Percentiles rank a stretch among this genome's conserved stretches.
phyloP scores from a whole-genome alignment of 257 asterid species.

The Echium plantagineum region DNA sequence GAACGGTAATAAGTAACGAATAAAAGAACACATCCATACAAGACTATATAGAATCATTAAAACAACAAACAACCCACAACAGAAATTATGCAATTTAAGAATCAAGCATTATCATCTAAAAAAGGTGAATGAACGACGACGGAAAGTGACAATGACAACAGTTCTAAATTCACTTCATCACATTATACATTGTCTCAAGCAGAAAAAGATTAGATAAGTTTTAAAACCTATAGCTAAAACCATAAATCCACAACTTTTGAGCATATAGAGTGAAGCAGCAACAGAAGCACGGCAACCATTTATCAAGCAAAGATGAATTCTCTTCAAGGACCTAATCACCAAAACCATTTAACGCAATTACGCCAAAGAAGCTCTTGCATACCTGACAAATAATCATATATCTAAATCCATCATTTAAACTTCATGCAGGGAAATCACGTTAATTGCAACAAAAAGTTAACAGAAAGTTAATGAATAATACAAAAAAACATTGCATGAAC shows the following conservation, averaged over 20 bases:
- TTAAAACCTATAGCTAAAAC: constrained; percentile 40
- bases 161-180: constrained; percentile 30
- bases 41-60: no score
- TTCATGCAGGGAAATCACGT: constrained; percentile 21
- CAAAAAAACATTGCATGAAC: no score
- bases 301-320: no score
- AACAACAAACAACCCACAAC: no score
- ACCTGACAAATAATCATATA: constrained; percentile 79
- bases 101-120: no score
- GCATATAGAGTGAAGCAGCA: constrained; percentile 93
- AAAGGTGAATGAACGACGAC: no score
- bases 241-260: constrained; percentile 63
- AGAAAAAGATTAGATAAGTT: constrained; percentile 36
- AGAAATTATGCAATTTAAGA: no score
- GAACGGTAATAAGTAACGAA: no score
- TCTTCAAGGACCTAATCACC: constrained; percentile 92
- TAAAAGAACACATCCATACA: no score
- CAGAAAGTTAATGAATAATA: neutral
- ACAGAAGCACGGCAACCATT: constrained; percentile 92
- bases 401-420: constrained; percentile 40
- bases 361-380: constrained; percentile 93
- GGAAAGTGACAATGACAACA: neutral
- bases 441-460: constrained; percentile 8
- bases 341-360: constrained; percentile 90
- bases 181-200: constrained; percentile 50